These are phyloP conservation scores for Penicillium mononematosum DNA, from an alignment of 495 filamentous ascomycete genomes.

Conservation along the genomic window DNA sequence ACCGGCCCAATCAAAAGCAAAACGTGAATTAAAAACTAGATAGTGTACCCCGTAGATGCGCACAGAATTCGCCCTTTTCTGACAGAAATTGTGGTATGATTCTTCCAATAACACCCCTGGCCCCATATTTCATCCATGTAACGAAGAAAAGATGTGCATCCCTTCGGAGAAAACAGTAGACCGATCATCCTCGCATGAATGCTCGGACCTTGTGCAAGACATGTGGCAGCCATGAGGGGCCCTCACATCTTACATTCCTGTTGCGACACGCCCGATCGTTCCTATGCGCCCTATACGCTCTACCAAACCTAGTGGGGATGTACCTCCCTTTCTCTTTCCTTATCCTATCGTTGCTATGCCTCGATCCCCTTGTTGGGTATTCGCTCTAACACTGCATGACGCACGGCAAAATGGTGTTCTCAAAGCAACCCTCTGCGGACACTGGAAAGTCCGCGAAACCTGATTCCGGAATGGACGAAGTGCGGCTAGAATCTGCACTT, in stretches of 20 bases:
- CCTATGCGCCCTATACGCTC: constrained; percentile 12
- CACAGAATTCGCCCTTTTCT: not conserved
- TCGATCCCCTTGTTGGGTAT: not conserved
- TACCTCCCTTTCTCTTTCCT: constrained; percentile 1
- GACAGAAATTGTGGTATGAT: not conserved
- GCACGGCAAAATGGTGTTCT: constrained; percentile 16
- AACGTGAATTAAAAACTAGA: not conserved
- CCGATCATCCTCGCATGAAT: constrained; percentile 15
- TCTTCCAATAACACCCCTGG: constrained; percentile 13
- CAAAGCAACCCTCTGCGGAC: constrained; percentile 7
- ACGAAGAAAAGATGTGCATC: not conserved
- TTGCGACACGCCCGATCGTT: constrained; percentile 5
- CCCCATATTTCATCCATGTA: not conserved
- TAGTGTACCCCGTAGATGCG: not conserved
- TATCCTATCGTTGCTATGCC: not conserved
- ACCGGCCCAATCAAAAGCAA: not conserved
- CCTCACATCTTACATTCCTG: constrained; percentile 28
- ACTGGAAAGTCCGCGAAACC: constrained; percentile 15
- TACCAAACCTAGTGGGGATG: constrained; percentile 10
- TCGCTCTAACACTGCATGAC: not conserved
- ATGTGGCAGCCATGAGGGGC: constrained; percentile 34
- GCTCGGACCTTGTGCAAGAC: constrained; percentile 11
- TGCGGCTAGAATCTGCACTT: constrained; percentile 43
- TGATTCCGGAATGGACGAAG: constrained; percentile 34
- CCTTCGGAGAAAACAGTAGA: constrained; percentile 6